Base-by-base conservation (phyloP, 2,329 filamentous ascomycete species). In the Neonectria hederae region DNA sequence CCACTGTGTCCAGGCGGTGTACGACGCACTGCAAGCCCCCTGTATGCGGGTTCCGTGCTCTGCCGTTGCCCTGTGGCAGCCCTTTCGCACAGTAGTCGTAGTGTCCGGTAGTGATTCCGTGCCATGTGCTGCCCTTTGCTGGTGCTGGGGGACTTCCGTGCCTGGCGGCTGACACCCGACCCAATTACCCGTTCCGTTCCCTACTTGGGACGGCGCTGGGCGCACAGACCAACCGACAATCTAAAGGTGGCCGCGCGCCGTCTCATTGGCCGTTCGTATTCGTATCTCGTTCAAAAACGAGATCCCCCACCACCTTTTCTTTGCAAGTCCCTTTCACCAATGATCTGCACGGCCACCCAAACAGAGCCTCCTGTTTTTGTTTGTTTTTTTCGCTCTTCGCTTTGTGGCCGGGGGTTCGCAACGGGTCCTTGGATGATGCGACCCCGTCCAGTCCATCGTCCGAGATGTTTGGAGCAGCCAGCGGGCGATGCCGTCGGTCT, bases 181-280 rank as follows among this genome's bases (percentile, higher is more conserved):
- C 45, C 22, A 55, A 58, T 57, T 62, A 35, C 59, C 54, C 38
- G 56, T 57, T 62, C 46, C 51, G 59, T 32, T 55, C 26, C 59
- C 28, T 62, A 54, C 40, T 30, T 62, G 35, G 59, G 26, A 53
- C 60, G 60, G 60, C 60, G 57, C 24, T 62, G 59, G 54, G 10
- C 11, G 46, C 46, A 57, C 54, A 38, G 40, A 21, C 48, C 48
- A 42, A 26, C 21, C 52, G 59, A 52, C 40, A 45, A 52, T 51
- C 45, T 51, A 43, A 62, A 51, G 35, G 32, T 26, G 24, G 21
- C 22, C 14, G 28, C 19, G 40, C 53, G 17, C 14, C 8, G n/a
- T 22, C 26, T 48, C 22, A 63, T 63, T 63, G 60, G 60, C 17
- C 26, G 3, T 14, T 63, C 60, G 60, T 63, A 63, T 63, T 63